Evolutionary conservation across 2,329 filamentous ascomycete genomes (phyloP).

Genomic region (Epicoccum nigrum): DNA sequence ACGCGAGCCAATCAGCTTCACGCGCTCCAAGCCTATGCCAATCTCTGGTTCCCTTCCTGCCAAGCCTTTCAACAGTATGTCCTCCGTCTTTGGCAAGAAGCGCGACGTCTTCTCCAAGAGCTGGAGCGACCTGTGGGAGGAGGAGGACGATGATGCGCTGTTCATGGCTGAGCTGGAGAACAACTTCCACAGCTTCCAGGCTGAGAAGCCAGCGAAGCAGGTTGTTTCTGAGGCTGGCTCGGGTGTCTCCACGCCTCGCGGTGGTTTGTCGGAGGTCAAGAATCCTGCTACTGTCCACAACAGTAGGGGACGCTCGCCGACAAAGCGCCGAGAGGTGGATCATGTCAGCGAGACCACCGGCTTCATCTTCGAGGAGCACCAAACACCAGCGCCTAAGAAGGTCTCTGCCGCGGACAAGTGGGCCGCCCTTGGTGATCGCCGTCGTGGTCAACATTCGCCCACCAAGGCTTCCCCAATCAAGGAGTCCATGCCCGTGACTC

Average conservation of each 20-base stretch:
- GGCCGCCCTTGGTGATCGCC: constrained; percentile 83
- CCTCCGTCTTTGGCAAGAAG: constrained; percentile 78
- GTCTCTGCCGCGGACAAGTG: constrained; percentile 78
- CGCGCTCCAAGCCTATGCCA: constrained; percentile 72
- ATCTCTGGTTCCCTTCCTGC: constrained; percentile 79
- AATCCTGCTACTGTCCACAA: constrained; percentile 60
- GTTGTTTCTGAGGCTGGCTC: constrained; percentile 49
- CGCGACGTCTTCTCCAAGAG: constrained; percentile 89
- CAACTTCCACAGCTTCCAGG: constrained; percentile 55
- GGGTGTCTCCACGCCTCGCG: constrained; percentile 57
- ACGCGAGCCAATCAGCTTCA: constrained; percentile 55
- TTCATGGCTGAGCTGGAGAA: constrained; percentile 64
- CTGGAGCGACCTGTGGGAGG: constrained; percentile 98
- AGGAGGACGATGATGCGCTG: constrained; percentile 80
- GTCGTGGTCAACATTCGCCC: constrained; percentile 63
- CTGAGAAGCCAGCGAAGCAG: constrained; percentile 45
- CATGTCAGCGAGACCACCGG: constrained; percentile 71
- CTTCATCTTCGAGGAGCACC: constrained; percentile 74
- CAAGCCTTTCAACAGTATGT: constrained; percentile 71
- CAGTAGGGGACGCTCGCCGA: constrained; percentile 48
- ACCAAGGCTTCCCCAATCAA: constrained; percentile 13
- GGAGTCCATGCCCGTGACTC: constrained; percentile 37
- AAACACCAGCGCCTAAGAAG: constrained; percentile 61
- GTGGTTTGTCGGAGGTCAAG: constrained; percentile 61
- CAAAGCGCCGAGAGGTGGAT: constrained; percentile 58